A percentile compares a stretch with the other conserved stretches of the same genome.
These are phyloP conservation scores for Phytophthora pseudosyringae DNA, from an alignment of 352 stramenopile species.

Conservation along the genomic window DNA sequence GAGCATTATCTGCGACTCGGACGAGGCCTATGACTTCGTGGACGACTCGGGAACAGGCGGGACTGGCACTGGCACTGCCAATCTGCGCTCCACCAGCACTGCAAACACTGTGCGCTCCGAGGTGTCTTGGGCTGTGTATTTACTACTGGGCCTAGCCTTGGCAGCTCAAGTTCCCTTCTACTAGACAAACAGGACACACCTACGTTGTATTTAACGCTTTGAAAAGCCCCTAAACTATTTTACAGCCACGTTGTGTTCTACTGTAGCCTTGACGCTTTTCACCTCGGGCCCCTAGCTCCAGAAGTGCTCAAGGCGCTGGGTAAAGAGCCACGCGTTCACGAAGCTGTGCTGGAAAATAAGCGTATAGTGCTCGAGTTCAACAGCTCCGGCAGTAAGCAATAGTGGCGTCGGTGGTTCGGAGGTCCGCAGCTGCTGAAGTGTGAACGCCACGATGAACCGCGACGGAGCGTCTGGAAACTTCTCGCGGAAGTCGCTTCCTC, in stretches of 20 bases:
- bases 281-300: conserved; percentile 17
- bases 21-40: conserved; percentile 22
- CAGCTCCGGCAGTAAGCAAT: conserved; percentile 8
- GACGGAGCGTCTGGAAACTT: conserved; percentile 27
- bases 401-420: background rate
- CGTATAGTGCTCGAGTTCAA: conserved; percentile 29
- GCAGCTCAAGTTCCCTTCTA: background rate
- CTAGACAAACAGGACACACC: conserved; percentile 1
- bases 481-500: conserved; percentile 5
- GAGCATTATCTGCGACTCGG: conserved; percentile 56
- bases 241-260: too few species aligned
- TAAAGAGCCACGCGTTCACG: conserved; percentile 39
- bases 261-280: too few species aligned
- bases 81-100: conserved; percentile 23
- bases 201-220: conserved; percentile 20
- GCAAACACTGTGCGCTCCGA: conserved; percentile 1
- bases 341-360: conserved; percentile 35
- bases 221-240: background rate
- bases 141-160: conserved; percentile 5
- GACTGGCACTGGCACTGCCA: conserved; percentile 13
- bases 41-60: conserved; percentile 11
- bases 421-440: conserved; percentile 26
- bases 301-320: conserved; percentile 23
- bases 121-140: background rate
- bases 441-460: conserved; percentile 28